Conservation (phyloP, 495 filamentous ascomycete species). For the Sordaria brevicollis region DNA sequence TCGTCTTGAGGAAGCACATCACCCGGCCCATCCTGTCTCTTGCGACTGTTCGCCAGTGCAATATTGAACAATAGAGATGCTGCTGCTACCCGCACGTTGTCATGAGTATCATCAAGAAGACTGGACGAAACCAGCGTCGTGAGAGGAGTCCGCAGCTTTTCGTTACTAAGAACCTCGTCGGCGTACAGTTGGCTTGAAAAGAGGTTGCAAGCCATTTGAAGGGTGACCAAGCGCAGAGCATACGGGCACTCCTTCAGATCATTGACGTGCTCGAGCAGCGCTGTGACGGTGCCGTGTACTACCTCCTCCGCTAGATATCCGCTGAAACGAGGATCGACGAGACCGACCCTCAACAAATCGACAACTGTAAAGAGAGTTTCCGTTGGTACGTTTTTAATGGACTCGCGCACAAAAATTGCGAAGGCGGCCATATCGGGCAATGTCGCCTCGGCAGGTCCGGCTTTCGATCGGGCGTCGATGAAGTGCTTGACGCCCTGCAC, state of each 20-base stretch:
- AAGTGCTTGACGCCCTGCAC: constrained; percentile 53
- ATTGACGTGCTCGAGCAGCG: constrained; percentile 52
- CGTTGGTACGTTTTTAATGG: constrained; percentile 39
- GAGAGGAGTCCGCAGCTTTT: constrained; percentile 27
- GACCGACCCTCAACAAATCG: constrained; percentile 68
- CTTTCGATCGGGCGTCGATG: constrained; percentile 42
- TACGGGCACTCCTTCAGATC: constrained; percentile 51
- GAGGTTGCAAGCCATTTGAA: constrained; percentile 51
- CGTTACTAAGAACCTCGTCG: constrained; percentile 27
- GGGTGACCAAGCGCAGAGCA: constrained; percentile 67
- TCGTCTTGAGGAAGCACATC: constrained; percentile 55
- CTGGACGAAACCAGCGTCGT: constrained; percentile 40
- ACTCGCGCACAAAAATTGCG: constrained; percentile 38
- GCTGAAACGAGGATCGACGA: constrained; percentile 75
- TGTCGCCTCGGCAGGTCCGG: constrained; percentile 47
- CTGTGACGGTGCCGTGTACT: constrained; percentile 49
- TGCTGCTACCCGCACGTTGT: constrained; percentile 58
- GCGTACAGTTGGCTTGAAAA: constrained; percentile 53
- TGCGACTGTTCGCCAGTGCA: constrained; percentile 54
- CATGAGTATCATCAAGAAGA: constrained; percentile 44
- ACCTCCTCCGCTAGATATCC: constrained; percentile 74
- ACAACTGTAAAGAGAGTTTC: constrained; percentile 65
- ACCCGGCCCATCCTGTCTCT: constrained; percentile 44
- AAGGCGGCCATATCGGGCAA: constrained; percentile 51
- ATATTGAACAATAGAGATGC: constrained; percentile 79